phyloP scores from a whole-genome alignment of 2,329 filamentous ascomycete species.

The Xylariales sp. region DNA sequence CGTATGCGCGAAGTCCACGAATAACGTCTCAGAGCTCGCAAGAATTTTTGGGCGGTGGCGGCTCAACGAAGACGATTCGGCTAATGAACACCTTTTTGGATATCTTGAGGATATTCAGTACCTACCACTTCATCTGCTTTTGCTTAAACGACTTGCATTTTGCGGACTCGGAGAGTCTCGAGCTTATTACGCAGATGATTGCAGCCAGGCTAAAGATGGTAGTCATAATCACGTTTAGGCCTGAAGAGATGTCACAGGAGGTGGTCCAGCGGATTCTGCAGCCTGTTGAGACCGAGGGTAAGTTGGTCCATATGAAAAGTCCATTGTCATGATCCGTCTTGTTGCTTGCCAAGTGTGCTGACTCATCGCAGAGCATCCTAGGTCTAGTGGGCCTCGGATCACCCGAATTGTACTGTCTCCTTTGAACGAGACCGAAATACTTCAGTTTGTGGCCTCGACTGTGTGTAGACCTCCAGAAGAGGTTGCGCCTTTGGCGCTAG shows the following conservation, averaged over 20 bases:
- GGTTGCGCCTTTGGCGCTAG: constrained; percentile 71
- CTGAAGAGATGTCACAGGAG: constrained; percentile 58
- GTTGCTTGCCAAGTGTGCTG: no score
- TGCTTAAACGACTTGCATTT: constrained; percentile 88
- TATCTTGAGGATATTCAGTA: constrained; percentile 73
- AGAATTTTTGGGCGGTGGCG: constrained; percentile 55
- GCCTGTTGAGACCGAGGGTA: constrained; percentile 50
- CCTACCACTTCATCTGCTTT: constrained; percentile 82
- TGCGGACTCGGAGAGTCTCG: constrained; percentile 81
- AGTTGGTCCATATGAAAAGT: constrained; percentile 14
- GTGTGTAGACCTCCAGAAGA: constrained; percentile 70
- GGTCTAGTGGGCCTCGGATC: constrained; percentile 47
- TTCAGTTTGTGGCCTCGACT: constrained; percentile 76
- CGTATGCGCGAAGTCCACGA: constrained; percentile 29
- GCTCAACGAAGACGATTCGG: constrained; percentile 61
- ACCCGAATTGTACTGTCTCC: constrained; percentile 70
- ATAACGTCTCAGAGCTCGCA: constrained; percentile 48
- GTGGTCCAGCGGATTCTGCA: constrained; percentile 50
- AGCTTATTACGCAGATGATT: constrained; percentile 78
- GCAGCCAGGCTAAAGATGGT: constrained; percentile 74
- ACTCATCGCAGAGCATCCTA: constrained; percentile 34
- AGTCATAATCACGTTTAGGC: constrained; percentile 71
- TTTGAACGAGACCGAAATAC: constrained; percentile 73
- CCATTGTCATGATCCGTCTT: no score
- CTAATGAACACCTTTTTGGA: constrained; percentile 87